phyloP scores from a whole-genome alignment of 2,329 filamentous ascomycete genomes.

The Cercospora janseana region DNA sequence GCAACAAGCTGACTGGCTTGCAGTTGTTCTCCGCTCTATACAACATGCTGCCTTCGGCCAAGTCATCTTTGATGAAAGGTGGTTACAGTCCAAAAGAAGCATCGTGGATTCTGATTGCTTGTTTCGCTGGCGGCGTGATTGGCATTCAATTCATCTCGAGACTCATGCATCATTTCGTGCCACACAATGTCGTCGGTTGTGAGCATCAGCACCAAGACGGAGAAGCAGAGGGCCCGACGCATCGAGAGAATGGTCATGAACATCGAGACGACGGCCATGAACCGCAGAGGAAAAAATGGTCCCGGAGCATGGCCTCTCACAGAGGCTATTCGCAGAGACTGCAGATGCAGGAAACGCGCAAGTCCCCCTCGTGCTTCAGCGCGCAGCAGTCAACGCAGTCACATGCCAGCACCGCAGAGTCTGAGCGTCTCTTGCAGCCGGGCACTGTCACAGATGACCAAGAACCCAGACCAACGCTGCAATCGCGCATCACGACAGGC shows the following conservation, averaged over 20 bases:
- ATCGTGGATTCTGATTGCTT: conserved; percentile 65
- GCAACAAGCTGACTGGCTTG: conserved; percentile 13
- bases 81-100: conserved; percentile 66
- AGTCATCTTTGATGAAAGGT: conserved; percentile 69
- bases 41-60: conserved; percentile 87
- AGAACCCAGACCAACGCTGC: conserved; percentile 41
- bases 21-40: conserved; percentile 90
- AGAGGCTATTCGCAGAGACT: conserved; percentile 18
- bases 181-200: conserved; percentile 77
- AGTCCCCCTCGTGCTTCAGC: conserved; percentile 29
- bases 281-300: conserved; percentile 13
- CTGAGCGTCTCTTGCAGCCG: background rate
- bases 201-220: conserved; percentile 70
- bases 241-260: conserved; percentile 19
- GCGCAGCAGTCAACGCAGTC: conserved; percentile 21
- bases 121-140: conserved; percentile 69
- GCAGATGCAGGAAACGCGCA: conserved; percentile 24
- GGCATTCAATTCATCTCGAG: conserved; percentile 73
- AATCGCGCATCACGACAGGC: conserved; percentile 42
- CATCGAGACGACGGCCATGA: conserved; percentile 22
- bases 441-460: conserved; percentile 3
- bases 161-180: conserved; percentile 69
- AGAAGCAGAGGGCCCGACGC: conserved; percentile 40
- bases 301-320: conserved; percentile 14
- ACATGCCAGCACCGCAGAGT: conserved; percentile 2